Base-by-base conservation (phyloP, 345 rosid species). In the Salix viminalis region DNA sequence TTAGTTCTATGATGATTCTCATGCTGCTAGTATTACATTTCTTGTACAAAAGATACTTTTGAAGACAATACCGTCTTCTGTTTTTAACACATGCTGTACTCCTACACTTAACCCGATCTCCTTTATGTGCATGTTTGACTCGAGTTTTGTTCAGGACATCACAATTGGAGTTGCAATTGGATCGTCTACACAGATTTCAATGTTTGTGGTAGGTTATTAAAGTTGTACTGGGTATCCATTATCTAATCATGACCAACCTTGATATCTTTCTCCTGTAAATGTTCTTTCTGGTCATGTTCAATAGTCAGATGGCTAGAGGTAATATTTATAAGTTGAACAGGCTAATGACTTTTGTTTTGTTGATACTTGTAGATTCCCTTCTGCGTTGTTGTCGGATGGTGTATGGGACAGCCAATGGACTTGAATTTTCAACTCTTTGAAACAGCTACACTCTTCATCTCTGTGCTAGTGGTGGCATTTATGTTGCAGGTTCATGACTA, bases 81-180 rank as follows among this genome's bases (percentile, higher is more conserved):
- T 36, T 50, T 6, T 65, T 34, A 18, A 5, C 28, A 34, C 19
- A 13, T 66, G 10, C 18, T 30, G 26, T 23, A n/a, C 14, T 4
- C 26, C 36, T 26, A 24, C 36, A n/a, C 26, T 24, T 62, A 26
- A n/a, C 4, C 0, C 4, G 3, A 26, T 62, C 7, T 26, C 32
- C 14, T 62, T 65, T 14, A 66, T 32, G 18, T 37, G 19, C 32
- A 48, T 46, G 13, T 48, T 15, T 23, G 41, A 7, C 60, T 37
- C 3, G 1, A 21, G 7, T 23, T 61, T 73, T 13, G 32, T 73
- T n/a, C 85, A 93, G 98, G 98, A 93, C 79, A 83, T 94, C 60
- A 87, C 98, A 42, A 67, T 94, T 82, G 95, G 97, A 83, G 95
- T 94, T 84, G 98, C 98, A 70, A 91, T 91, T 78, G 98, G 98